These are phyloP conservation scores for Ustulina deusta DNA, from an alignment of 2,329 filamentous ascomycete species.

Conservation along the genomic window DNA sequence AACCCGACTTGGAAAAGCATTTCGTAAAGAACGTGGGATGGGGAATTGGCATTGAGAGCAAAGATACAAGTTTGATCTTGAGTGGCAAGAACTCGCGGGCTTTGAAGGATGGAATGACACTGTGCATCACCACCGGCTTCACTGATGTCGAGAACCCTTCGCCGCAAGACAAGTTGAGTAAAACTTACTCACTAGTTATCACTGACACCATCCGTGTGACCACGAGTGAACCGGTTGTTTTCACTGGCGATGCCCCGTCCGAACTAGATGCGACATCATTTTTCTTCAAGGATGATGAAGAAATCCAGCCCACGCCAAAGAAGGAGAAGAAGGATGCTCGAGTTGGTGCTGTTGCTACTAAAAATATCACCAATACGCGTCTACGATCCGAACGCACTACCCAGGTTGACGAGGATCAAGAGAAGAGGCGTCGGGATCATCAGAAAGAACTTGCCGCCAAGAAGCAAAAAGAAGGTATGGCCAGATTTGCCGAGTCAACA, in stretches of 20 bases:
- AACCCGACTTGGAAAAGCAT: slow-evolving; percentile 94
- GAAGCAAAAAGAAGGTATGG: slow-evolving; percentile 90
- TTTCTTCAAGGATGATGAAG: slow-evolving; percentile 98
- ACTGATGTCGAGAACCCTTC: slow-evolving; percentile 88
- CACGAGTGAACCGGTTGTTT: slow-evolving; percentile 81
- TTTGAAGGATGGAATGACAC: slow-evolving; percentile 96
- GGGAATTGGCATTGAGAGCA: slow-evolving; percentile 91
- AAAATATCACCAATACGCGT: slow-evolving; percentile 95
- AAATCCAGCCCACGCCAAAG: slow-evolving; percentile 85
- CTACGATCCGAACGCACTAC: slow-evolving; percentile 90
- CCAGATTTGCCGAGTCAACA: slow-evolving; percentile 86
- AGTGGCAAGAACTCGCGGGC: slow-evolving; percentile 87
- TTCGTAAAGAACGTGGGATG: slow-evolving; percentile 93
- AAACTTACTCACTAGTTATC: slow-evolving; percentile 87
- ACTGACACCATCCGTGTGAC: slow-evolving; percentile 94
- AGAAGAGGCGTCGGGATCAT: slow-evolving; percentile 87
- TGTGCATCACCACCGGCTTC: slow-evolving; percentile 90
- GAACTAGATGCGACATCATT: slow-evolving; percentile 96
- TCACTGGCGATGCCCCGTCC: slow-evolving; percentile 91
- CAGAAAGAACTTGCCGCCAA: slow-evolving; percentile 88
- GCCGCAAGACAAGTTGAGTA: slow-evolving; percentile 89
- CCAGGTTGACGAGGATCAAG: slow-evolving; percentile 88
- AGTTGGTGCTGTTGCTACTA: slow-evolving; percentile 88
- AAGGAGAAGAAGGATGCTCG: slow-evolving; percentile 88
- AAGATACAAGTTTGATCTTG: slow-evolving; percentile 83